Base-by-base conservation (phyloP, 2,329 filamentous ascomycete species). In the Rhinocladiella similis region DNA sequence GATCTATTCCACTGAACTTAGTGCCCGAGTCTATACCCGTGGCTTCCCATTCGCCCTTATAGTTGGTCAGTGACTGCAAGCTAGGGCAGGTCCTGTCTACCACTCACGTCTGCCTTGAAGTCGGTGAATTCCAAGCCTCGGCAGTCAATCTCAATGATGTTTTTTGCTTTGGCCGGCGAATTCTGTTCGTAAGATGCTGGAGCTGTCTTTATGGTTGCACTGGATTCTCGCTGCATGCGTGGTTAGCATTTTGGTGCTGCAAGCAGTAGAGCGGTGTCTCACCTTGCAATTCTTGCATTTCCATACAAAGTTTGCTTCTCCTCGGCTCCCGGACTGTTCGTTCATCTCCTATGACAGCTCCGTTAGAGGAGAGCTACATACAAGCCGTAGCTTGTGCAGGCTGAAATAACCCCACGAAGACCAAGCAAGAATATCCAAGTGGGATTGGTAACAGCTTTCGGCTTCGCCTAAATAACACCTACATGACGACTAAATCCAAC, bases 241-340 rank as follows among this genome's bases (percentile, higher is more conserved):
- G 12, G n/a, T 41, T 16, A 13, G 16, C 43, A n/a, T 39, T 42
- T n/a, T 47, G 29, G 10, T 20, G 27, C 10, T 13, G 29, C 18
- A 6, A 18, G 2, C 9, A 33, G n/a, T 13, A n/a, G n/a, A 5
- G 9, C 5, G 33, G 39, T 18, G 12, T 43, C 59, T 29, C 18
- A 94, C 91, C 84, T 94, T 95, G 86, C 94, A 99, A 71, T 94
- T 93, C 75, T 95, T 96, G 82, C 94, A 99, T 73, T 86, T 92
- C 93, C 94, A 99, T n/a, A 99, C 94, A 74, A 99, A 99, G 74
- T 97, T 97, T 59, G 94, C 94, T 74, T 97, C 92, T 63, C 94
- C 94, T 68, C 91, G 84, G 72, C 92, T 97, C 35, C 92, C 92
- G 62, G 90, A 94, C 72, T 97, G 86, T 63, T 97, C 91, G 70